Conservation (phyloP, 805 yeast genomes). For the Kuraishia ogatae region DNA sequence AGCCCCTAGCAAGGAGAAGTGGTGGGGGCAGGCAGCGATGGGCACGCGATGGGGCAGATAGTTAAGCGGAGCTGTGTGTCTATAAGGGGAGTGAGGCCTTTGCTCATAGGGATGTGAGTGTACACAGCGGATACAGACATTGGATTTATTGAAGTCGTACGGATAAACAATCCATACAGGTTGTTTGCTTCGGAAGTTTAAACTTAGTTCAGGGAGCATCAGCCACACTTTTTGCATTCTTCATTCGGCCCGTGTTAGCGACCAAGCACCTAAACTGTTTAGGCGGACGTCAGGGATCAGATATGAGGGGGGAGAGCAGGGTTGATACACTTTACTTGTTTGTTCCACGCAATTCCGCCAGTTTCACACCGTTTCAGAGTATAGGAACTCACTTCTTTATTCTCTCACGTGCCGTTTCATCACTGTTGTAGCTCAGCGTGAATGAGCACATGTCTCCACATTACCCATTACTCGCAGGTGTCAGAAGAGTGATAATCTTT, state of each 20-base stretch:
- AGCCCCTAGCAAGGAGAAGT: background rate
- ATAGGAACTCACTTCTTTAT: background rate
- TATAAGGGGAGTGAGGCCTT: background rate
- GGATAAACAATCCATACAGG: background rate
- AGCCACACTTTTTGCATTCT: background rate
- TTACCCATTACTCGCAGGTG: too few species aligned
- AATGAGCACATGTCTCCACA: too few species aligned
- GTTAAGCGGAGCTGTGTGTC: too few species aligned
- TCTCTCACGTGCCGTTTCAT: background rate
- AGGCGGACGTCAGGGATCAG: too few species aligned
- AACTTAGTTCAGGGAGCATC: background rate
- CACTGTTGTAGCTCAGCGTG: too few species aligned
- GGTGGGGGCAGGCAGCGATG: background rate
- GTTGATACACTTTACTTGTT: too few species aligned
- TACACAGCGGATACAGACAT: background rate
- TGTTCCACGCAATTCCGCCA: too few species aligned
- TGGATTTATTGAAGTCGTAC: background rate
- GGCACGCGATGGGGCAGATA: background rate
- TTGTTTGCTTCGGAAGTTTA: background rate
- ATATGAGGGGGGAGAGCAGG: too few species aligned
- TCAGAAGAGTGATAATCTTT: too few species aligned
- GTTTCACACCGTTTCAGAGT: too few species aligned
- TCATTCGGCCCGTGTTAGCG: too few species aligned
- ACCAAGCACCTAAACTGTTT: too few species aligned
- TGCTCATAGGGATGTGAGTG: background rate